Evolutionary conservation across 2,329 filamentous ascomycete species (phyloP).

Genomic region (Calcarisporium arbuscula): DNA sequence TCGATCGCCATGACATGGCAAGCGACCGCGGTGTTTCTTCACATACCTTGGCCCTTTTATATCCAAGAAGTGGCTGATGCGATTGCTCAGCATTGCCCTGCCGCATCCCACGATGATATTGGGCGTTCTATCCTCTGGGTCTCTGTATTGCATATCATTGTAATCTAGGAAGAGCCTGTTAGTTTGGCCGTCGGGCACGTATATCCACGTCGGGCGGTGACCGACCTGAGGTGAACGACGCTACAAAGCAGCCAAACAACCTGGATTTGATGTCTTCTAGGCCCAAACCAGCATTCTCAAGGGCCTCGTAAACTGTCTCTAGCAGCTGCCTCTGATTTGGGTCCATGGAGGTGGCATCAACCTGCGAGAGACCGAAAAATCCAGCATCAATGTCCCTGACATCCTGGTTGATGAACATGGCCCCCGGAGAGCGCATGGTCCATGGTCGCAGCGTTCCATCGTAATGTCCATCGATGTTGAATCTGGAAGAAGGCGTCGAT

Average conservation of each 20-base stretch:
- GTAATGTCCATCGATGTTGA: constrained; percentile 27
- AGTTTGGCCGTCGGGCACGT: too few species aligned
- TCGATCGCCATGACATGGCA: too few species aligned
- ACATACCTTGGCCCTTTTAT: constrained; percentile 30
- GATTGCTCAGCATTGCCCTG: constrained; percentile 36
- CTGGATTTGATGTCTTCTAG: too few species aligned
- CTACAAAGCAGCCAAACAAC: constrained; percentile 34
- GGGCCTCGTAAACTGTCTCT: constrained; percentile 32
- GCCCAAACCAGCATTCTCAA: constrained; percentile 34
- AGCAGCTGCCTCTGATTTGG: constrained; percentile 35
- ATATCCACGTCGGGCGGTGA: too few species aligned
- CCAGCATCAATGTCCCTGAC: constrained; percentile 11
- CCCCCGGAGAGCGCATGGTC: constrained; percentile 27
- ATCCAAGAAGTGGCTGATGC: constrained; percentile 41
- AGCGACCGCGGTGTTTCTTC: too few species aligned
- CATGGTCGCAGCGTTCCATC: constrained; percentile 27
- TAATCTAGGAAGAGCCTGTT: too few species aligned
- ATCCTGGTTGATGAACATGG: constrained; percentile 29
- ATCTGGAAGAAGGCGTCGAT: constrained; percentile 21
- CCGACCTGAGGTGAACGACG: too few species aligned
- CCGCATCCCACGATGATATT: constrained; percentile 35
- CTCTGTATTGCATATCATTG: constrained; percentile 28
- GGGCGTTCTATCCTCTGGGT: constrained; percentile 32
- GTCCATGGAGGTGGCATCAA: constrained; percentile 28
- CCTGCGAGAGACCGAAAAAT: constrained; percentile 10